phyloP scores from a whole-genome alignment of 495 filamentous ascomycete genomes.

The Neurospora sp. region DNA sequence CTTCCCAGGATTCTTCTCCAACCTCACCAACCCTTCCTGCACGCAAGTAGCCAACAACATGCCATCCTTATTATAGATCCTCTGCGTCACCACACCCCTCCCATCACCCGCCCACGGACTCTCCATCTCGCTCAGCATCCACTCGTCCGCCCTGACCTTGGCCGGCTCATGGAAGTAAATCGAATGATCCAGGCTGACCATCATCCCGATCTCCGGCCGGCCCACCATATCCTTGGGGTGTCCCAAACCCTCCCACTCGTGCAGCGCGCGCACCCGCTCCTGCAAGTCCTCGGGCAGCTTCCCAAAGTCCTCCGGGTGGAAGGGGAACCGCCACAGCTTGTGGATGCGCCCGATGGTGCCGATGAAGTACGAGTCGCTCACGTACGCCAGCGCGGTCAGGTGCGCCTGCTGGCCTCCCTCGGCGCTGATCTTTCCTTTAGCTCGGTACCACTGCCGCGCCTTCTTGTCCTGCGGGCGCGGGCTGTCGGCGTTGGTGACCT shows the following conservation, averaged over 20 bases:
- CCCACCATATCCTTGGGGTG: constrained; percentile 28
- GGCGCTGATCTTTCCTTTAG: constrained; percentile 56
- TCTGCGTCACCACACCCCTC: constrained; percentile 75
- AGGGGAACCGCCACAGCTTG: constrained; percentile 52
- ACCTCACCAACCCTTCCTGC: constrained; percentile 48
- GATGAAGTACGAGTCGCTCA: constrained; percentile 86
- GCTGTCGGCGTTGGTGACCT: constrained; percentile 33
- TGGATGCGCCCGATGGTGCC: constrained; percentile 75
- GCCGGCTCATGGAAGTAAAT: constrained; percentile 90
- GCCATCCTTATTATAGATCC: constrained; percentile 78
- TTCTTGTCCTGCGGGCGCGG: constrained; percentile 51
- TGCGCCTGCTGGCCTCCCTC: constrained; percentile 66
- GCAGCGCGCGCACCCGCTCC: constrained; percentile 22
- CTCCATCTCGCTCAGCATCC: constrained; percentile 88
- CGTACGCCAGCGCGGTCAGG: constrained; percentile 79
- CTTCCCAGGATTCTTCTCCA: not conserved
- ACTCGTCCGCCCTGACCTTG: constrained; percentile 78
- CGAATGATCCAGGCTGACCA: constrained; percentile 87
- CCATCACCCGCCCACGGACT: constrained; percentile 92
- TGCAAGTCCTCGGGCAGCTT: constrained; percentile 20
- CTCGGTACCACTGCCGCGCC: constrained; percentile 68
- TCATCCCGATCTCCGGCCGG: constrained; percentile 69
- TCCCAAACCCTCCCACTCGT: constrained; percentile 33
- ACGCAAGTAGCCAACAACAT: constrained; percentile 75
- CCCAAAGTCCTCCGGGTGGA: constrained; percentile 25